phyloP scores from a whole-genome alignment of 345 rosid genomes.

The Barbarea vulgaris region DNA sequence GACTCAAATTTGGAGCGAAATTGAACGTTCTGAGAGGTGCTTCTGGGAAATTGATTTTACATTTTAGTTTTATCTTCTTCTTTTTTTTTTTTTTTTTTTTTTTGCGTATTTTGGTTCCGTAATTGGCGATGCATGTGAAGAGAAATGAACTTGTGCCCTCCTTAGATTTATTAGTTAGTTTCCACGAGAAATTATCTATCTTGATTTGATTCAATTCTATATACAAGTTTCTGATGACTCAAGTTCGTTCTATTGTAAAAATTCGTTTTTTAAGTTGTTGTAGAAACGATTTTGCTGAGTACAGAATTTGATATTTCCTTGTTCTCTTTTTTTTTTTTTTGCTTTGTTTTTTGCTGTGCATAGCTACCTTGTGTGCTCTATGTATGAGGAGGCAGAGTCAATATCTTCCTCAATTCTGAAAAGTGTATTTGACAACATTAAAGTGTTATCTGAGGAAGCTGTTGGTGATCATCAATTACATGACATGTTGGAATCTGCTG shows the following conservation, averaged over 20 bases:
- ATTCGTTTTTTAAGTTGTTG: background rate
- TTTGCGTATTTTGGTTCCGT: background rate
- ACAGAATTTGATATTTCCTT: background rate
- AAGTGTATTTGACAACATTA: conserved; percentile 24
- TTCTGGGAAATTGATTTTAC: background rate
- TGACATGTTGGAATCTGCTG: conserved; percentile 67
- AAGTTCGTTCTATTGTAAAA: background rate
- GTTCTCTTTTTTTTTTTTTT: background rate
- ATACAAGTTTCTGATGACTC: background rate
- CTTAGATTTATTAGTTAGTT: conserved; percentile 2
- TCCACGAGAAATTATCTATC: background rate
- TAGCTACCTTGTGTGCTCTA: conserved; percentile 80
- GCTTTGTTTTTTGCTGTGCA: background rate
- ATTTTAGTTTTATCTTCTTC: background rate
- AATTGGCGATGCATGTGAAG: background rate
- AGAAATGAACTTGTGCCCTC: background rate
- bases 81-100: no score
- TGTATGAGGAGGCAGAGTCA: conserved; percentile 74
- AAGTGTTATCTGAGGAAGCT: conserved; percentile 25
- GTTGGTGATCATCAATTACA: conserved; percentile 38
- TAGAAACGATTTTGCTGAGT: background rate
- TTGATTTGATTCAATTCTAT: conserved; percentile 6
- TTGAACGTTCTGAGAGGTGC: conserved; percentile 47
- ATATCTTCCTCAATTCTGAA: conserved; percentile 58
- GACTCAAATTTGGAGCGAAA: conserved; percentile 34